Evolutionary conservation across 108 stramenopile genomes (phyloP), one percentile per base, ranked within the genome.

Genomic region (Discostella stelligeroides): DNA sequence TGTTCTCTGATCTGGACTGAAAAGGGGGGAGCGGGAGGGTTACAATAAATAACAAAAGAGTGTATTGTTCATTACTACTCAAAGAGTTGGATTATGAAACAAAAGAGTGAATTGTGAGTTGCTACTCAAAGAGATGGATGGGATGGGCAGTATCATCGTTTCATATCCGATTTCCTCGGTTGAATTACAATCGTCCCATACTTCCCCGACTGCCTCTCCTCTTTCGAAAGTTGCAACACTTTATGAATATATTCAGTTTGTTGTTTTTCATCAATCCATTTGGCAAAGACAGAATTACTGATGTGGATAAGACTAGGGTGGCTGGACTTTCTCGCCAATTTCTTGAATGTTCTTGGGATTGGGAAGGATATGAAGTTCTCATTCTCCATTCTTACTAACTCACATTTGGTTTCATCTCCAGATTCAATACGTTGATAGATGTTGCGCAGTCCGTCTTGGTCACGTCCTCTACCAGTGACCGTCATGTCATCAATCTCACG

Each of bases 241-340:
- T 70, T 57, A 60, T 70, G 41, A 24, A 78, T 70, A 23, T 63
- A 69, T 5, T 7, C n/a, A 21, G 58, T 78, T 59, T 78, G 76
- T 12, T 24, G 23, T 21, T 78, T 68, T 56, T 78, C 64, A 6
- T 78, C 76, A 38, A 78, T 78, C 59, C 63, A 54, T 45, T 78
- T 78, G 24, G 76, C 76, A 60, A 66, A 70, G 28, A 66, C 46
- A 7, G 69, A 70, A 50, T 78, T 78, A 40, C 54, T 63, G 29
- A 78, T 51, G 59, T 78, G 76, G 17, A 78, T 78, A 63, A 78
- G 64, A 45, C 30, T 78, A 12, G 76, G 47, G 64, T 60, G 63
- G 10, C 43, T 34, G 0, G 64, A 58, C 7, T 21, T 21, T n/a
- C 38, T 20, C 7, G 18, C 13, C 1, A 66, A 29, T 53, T 49